A percentile compares a stretch with the other conserved stretches of the same genome.
Evolutionary conservation across 331 rosid species (phyloP).

Genomic region (Stylosanthes scabra): DNA sequence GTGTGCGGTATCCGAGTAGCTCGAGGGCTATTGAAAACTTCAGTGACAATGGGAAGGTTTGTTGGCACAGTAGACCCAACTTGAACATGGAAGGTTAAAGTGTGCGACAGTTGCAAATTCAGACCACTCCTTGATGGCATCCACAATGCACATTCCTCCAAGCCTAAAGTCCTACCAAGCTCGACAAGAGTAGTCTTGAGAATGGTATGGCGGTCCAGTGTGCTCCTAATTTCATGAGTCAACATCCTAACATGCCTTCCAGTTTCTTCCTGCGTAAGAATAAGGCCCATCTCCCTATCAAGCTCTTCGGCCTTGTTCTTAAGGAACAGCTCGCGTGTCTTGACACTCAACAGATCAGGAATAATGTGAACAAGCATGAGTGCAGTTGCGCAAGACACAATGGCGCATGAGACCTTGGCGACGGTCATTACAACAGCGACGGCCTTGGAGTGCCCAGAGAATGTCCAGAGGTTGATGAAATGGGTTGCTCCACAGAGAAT

Average conservation of each 20-base stretch:
- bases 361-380: slow-evolving; percentile 95
- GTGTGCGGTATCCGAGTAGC: slow-evolving; percentile 72
- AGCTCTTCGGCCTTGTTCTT: slow-evolving; percentile 90
- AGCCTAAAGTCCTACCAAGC: slow-evolving; percentile 87
- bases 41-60: slow-evolving; percentile 67
- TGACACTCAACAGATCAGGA: slow-evolving; percentile 88
- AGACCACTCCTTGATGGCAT: slow-evolving; percentile 85
- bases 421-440: slow-evolving; percentile 84
- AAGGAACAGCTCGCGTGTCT: slow-evolving; percentile 76
- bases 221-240: slow-evolving; percentile 96
- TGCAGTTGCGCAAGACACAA: slow-evolving; percentile 91
- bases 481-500: slow-evolving; percentile 94
- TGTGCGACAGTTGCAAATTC: slow-evolving; percentile 79
- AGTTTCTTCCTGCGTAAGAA: slow-evolving; percentile 89
- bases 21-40: slow-evolving; percentile 69
- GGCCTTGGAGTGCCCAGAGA: slow-evolving; percentile 71
- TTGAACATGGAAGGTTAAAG: slow-evolving; percentile 67
- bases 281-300: slow-evolving; percentile 94
- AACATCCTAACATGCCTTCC: slow-evolving; percentile 97
- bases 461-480: slow-evolving; percentile 88
- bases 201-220: slow-evolving; percentile 85
- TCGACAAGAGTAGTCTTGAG: slow-evolving; percentile 91
- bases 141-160: slow-evolving; percentile 94
- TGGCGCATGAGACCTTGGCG: slow-evolving; percentile 80
- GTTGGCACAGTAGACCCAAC: slow-evolving; percentile 69